Percentiles rank a stretch among this genome's conserved stretches.
Conservation (phyloP, 192 early-diverging fungal species). For the Coemansia reversa region DNA sequence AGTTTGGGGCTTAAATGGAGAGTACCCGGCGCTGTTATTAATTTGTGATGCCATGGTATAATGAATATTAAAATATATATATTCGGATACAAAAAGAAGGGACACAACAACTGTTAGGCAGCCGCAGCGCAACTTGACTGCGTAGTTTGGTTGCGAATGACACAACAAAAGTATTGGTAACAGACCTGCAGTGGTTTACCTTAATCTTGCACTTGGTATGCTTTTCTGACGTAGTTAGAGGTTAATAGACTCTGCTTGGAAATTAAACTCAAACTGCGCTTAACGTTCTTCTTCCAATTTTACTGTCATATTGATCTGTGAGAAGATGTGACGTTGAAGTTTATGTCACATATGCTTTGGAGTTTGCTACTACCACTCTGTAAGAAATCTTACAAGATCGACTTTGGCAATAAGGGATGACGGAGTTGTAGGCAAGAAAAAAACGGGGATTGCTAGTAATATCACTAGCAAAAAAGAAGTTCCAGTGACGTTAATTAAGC, state of each 20-base stretch:
- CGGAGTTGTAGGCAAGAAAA: background rate
- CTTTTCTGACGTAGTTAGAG: background rate
- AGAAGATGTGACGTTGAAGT: background rate
- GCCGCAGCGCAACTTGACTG: background rate
- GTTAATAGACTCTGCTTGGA: background rate
- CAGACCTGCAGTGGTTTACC: background rate
- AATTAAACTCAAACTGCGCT: background rate
- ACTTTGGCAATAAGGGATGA: background rate
- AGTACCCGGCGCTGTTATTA: background rate
- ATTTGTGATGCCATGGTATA: background rate
- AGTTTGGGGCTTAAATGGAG: background rate
- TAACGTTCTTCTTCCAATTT: background rate
- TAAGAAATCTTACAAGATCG: background rate
- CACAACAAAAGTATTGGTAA: background rate
- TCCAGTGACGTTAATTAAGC: background rate
- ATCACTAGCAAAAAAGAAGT: background rate
- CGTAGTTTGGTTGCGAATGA: background rate
- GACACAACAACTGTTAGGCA: background rate
- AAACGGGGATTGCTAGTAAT: background rate
- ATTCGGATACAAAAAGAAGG: background rate
- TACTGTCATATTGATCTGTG: background rate
- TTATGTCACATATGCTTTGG: background rate
- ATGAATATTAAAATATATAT: background rate
- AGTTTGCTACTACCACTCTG: background rate
- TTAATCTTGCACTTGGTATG: background rate